Base-by-base conservation (phyloP, 148 eudicot genomes). In the Camellia granthamiana region DNA sequence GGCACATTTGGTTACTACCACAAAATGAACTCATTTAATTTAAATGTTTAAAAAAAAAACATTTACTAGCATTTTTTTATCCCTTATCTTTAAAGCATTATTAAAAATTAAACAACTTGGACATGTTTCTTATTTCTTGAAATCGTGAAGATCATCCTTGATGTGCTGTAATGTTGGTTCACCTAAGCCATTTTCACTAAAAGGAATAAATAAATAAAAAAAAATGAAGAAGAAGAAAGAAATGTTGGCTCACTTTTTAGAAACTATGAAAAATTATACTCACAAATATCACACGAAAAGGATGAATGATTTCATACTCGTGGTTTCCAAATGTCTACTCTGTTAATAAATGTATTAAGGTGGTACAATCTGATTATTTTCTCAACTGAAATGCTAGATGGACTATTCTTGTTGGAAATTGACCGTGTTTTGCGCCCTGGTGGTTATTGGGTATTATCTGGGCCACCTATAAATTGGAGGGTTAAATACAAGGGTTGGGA, bases 371-470 rank as follows among this genome's bases (percentile, higher is more conserved):
- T 74, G 1, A 41, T 75, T 80, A 5, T 65, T 81, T 23, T 70
- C 30, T 59, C 56, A 3, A 68, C 11, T 81, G 6, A 41, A 63
- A 63, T 78, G 72, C 51, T 81, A 92, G 97, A 85, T 81, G 97
- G 94, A 72, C 63, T 91, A 41, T 88, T 87, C 80, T 87, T 92
- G 75, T 23, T 87, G 83, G 97, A 92, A 84, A 81, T 92, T 6
- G 91, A 91, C 75, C 91, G 97, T 3, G 84, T 92, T 56, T 84
- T 92, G 75, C 90, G 91, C 5, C 97, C 97, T 44, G 97, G 97
- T 75, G 94, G 97, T 30, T 92, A 91, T 69, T 92, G 90, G 90
- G 92, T 92, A 62, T 74, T 91, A 59, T 92, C 97, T 6, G 97
- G 94, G 21, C 94, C 97, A 3, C 97, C 97, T 72, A 89, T 92